phyloP scores from a whole-genome alignment of 768 basidiomycete genomes.

The Mycena filopes region DNA sequence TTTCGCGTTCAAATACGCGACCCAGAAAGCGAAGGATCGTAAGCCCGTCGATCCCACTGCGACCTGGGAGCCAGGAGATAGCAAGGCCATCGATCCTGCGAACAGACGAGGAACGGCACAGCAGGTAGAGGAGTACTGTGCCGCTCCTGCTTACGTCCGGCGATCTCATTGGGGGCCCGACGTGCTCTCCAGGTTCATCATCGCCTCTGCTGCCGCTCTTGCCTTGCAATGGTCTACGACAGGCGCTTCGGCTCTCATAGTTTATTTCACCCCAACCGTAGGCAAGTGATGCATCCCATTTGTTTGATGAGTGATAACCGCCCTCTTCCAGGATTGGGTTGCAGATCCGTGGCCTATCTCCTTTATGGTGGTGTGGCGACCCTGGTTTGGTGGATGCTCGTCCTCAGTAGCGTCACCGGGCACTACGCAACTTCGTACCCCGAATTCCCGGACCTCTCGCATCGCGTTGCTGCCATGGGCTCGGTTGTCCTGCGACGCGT shows the following conservation, averaged over 20 bases:
- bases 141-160: constrained; percentile 9
- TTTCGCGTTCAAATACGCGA: constrained; percentile 18
- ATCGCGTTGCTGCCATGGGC: constrained; percentile 2
- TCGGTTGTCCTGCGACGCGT: constrained; percentile 38
- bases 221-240: constrained; percentile 47
- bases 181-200: constrained; percentile 37
- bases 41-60: constrained; percentile 25
- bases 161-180: constrained; percentile 36
- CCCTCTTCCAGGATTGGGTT: constrained; percentile 37
- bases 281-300: constrained; percentile 17
- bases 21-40: constrained; percentile 19
- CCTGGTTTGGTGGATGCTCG: constrained; percentile 41
- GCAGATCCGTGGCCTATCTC: constrained; percentile 45
- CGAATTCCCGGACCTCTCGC: constrained; percentile 4
- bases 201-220: constrained; percentile 44
- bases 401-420: constrained; percentile 41
- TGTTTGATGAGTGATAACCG: no score
- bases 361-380: constrained; percentile 43
- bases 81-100: constrained; percentile 1
- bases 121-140: constrained; percentile 38
- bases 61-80: constrained; percentile 8
- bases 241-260: constrained; percentile 39
- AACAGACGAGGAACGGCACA: constrained; percentile 15
- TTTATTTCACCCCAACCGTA: constrained; percentile 44
- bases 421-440: constrained; percentile 20